These are phyloP conservation scores for Sporobolomyces roseus DNA, from an alignment of 768 basidiomycete genomes.

Conservation along the genomic window DNA sequence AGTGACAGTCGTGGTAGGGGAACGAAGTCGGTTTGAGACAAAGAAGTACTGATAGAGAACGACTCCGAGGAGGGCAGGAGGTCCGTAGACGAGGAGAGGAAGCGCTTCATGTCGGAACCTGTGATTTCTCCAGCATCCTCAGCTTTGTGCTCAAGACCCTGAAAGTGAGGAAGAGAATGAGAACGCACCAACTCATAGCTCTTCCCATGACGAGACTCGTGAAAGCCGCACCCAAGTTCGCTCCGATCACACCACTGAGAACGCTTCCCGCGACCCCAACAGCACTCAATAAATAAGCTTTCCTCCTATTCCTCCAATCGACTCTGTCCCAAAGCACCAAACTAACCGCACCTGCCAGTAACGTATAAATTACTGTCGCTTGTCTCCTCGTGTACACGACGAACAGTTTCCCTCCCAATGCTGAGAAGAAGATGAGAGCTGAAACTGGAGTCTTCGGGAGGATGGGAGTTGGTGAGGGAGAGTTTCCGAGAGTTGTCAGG, in stretches of 20 bases:
- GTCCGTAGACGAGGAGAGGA: slow-evolving; percentile 66
- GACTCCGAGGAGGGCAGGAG: slow-evolving; percentile 68
- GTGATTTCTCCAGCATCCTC: no score
- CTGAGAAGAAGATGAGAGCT: slow-evolving; percentile 65
- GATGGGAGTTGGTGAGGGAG: slow-evolving; percentile 51
- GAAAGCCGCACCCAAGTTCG: slow-evolving; percentile 68
- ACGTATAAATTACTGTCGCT: slow-evolving; percentile 40
- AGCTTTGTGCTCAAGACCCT: not conserved
- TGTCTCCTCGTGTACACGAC: slow-evolving; percentile 52
- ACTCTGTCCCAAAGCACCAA: slow-evolving; percentile 42
- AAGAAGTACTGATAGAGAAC: slow-evolving; percentile 56
- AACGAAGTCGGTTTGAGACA: slow-evolving; percentile 44
- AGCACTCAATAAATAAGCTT: slow-evolving; percentile 51
- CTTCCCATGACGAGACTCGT: slow-evolving; percentile 63
- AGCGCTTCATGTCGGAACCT: slow-evolving; percentile 69
- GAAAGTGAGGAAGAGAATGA: not conserved
- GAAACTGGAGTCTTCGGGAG: slow-evolving; percentile 59
- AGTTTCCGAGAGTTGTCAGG: slow-evolving; percentile 50
- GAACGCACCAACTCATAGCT: slow-evolving; percentile 65
- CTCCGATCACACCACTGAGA: slow-evolving; percentile 59
- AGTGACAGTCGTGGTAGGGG: slow-evolving; percentile 49
- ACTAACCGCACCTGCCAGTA: slow-evolving; percentile 26
- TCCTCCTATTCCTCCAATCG: slow-evolving; percentile 22
- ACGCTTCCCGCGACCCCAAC: slow-evolving; percentile 57
- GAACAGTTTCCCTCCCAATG: slow-evolving; percentile 64